Evolutionary conservation across 2,329 filamentous ascomycete genomes (phyloP), one percentile per base, ranked within the genome.

Genomic region (Dothidotthia symphoricarpi): DNA sequence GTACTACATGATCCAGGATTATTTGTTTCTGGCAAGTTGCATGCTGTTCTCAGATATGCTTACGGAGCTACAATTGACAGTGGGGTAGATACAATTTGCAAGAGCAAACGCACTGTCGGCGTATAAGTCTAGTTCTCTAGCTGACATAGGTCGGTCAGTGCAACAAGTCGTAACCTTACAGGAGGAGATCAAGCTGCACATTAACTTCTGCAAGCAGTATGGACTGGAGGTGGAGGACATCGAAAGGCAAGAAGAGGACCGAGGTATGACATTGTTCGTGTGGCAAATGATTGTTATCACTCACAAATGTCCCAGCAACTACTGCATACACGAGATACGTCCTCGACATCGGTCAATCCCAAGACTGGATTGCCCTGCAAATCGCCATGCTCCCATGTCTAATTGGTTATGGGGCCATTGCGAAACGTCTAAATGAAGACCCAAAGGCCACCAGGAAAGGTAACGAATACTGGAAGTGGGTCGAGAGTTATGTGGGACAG

Each of bases 1-100:
- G 64, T 78, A 85, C 26, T 97, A 96, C 62, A 80, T 97, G 39
- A 77, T 93, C 8, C 91, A 97, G 56, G 91, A 97, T 58, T 96
- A 96, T 57, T 74, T 95, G 4, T 97, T 93, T 59, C 71, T 96
- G 28, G 86, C 93, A 55, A 28, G 75, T n/a, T 12, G 14, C 6
- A 13, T n/a, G n/a, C n/a, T n/a, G n/a, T n/a, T n/a, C n/a, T n/a
- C n/a, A n/a, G n/a, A n/a, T n/a, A n/a, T n/a, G n/a, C n/a, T n/a
- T n/a, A n/a, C n/a, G n/a, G 13, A 28, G 15, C 6, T 9, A 15
- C n/a, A 27, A 17, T 32, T 59, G 26, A 61, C 36, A 14, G 6
- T n/a, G 17, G 9, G 3, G 9, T 22, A 89, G 84, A 77, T 86
- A 31, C 90, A 96, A 58, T 97, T 95, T 67, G 83, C 89, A 2